Conservation (phyloP, 1,284 basidiomycete species). For the Sporisorium graminicola region DNA sequence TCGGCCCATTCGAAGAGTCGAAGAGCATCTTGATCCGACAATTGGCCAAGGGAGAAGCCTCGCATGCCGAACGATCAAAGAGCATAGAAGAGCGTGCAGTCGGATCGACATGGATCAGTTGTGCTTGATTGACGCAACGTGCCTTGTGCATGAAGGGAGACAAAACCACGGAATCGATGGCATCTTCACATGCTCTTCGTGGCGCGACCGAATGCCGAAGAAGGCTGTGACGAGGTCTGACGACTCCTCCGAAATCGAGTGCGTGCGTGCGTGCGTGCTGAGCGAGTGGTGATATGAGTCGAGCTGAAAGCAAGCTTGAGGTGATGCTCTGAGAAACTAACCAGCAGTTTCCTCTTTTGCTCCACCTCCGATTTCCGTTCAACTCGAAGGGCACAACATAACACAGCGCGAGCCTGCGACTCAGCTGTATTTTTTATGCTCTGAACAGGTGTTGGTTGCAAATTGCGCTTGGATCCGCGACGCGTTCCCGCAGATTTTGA, state of each 20-base stretch:
- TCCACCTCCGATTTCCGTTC: constrained; percentile 27
- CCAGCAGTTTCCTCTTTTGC: constrained; percentile 11
- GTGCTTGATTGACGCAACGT: not conserved
- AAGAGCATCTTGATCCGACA: constrained; percentile 32
- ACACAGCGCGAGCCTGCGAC: not conserved
- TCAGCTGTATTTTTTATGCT: not conserved
- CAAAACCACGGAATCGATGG: not conserved
- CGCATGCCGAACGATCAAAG: constrained; percentile 14
- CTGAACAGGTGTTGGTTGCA: constrained; percentile 3
- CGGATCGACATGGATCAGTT: not conserved
- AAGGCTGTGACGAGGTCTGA: not conserved
- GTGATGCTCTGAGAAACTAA: constrained; percentile 10
- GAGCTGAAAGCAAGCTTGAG: not conserved
- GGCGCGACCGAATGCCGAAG: not conserved
- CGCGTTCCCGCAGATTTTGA: not conserved
- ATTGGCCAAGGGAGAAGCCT: constrained; percentile 1
- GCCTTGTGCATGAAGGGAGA: not conserved
- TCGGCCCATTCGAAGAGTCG: constrained; percentile 41
- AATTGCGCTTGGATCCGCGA: not conserved
- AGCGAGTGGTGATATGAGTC: constrained; percentile 1
- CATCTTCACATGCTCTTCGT: not conserved
- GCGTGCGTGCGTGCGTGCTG: constrained; percentile 1
- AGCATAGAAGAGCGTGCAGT: not conserved
- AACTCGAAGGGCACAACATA: not conserved
- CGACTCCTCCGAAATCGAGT: not conserved